Evolutionary conservation across 2,329 filamentous ascomycete genomes (phyloP).

Genomic region (Pseudocercospora fuligena): DNA sequence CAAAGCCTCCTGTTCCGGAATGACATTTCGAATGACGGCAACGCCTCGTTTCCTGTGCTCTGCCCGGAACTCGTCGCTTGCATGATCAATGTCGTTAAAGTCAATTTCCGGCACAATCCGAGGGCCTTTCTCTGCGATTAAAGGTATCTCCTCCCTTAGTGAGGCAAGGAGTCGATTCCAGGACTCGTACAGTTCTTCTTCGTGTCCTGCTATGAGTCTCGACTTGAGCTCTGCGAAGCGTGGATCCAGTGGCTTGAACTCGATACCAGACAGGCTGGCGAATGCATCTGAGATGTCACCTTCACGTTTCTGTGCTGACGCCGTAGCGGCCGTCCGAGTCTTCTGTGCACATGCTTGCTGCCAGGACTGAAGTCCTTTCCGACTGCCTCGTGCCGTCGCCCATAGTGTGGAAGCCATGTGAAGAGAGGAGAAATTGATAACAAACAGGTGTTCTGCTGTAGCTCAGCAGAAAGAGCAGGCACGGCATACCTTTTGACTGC

Average conservation of each 20-base stretch:
- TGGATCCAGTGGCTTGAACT: slow-evolving; percentile 50
- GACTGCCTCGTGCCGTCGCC: slow-evolving; percentile 17
- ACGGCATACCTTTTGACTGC: slow-evolving; percentile 1
- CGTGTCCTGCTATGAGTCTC: slow-evolving; percentile 52
- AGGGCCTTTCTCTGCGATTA: slow-evolving; percentile 49
- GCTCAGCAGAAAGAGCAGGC: neutral
- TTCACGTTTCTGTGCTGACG: slow-evolving; percentile 47
- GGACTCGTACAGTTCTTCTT: slow-evolving; percentile 52
- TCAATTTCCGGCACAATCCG: slow-evolving; percentile 53
- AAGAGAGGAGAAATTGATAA: neutral
- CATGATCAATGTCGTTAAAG: slow-evolving; percentile 51
- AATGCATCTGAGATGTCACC: slow-evolving; percentile 59
- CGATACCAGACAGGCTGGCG: slow-evolving; percentile 53
- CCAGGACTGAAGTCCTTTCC: slow-evolving; percentile 1
- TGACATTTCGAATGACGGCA: slow-evolving; percentile 52
- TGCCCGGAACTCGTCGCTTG: slow-evolving; percentile 60
- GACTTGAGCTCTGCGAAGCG: slow-evolving; percentile 54
- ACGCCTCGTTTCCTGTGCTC: slow-evolving; percentile 63
- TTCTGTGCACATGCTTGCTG: neutral
- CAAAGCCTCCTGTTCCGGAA: slow-evolving; percentile 50
- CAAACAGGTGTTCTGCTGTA: neutral
- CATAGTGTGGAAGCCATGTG: slow-evolving; percentile 20
- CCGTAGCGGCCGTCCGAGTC: slow-evolving; percentile 30
- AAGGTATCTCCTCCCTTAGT: slow-evolving; percentile 51
- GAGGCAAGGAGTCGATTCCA: slow-evolving; percentile 53